Conservation (phyloP, 345 rosid species). For the Euphorbia tirucalli region DNA sequence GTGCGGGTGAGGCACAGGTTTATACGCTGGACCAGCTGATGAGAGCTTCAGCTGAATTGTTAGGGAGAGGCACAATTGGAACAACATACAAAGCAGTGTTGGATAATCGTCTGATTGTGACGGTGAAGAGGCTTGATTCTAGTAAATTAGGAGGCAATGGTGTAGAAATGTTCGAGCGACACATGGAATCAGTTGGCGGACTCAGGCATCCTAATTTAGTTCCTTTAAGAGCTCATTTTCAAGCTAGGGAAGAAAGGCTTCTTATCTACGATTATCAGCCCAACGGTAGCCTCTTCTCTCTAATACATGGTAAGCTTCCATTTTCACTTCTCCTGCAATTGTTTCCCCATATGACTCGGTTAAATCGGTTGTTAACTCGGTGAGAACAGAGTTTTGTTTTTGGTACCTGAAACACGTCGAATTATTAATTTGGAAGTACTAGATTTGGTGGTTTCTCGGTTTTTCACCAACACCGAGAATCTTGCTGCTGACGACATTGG, state of each 20-base stretch:
- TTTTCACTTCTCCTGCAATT: too few species aligned
- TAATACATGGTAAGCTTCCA: conserved; percentile 62
- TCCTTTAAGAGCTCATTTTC: conserved; percentile 80
- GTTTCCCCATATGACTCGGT: background rate
- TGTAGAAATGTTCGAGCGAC: conserved; percentile 62
- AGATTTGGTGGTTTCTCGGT: conserved; percentile 2
- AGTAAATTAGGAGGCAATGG: conserved; percentile 52
- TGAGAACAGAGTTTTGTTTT: background rate
- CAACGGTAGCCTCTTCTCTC: conserved; percentile 85
- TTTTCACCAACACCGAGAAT: conserved; percentile 25
- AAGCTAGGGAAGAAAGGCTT: conserved; percentile 78
- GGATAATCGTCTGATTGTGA: conserved; percentile 69
- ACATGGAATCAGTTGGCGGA: conserved; percentile 96
- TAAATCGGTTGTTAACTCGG: background rate
- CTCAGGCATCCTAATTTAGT: conserved; percentile 90
- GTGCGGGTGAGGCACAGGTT: conserved; percentile 80
- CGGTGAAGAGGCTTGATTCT: conserved; percentile 79
- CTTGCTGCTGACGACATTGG: conserved; percentile 30
- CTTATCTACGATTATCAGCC: conserved; percentile 84
- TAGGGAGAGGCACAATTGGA: conserved; percentile 79
- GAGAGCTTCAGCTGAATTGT: conserved; percentile 89
- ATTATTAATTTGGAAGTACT: background rate
- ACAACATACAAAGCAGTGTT: conserved; percentile 86
- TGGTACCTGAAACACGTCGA: too few species aligned
- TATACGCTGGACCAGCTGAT: conserved; percentile 88